Conservation (phyloP, 257 asterid genomes). For the Lycium ferocissimum region DNA sequence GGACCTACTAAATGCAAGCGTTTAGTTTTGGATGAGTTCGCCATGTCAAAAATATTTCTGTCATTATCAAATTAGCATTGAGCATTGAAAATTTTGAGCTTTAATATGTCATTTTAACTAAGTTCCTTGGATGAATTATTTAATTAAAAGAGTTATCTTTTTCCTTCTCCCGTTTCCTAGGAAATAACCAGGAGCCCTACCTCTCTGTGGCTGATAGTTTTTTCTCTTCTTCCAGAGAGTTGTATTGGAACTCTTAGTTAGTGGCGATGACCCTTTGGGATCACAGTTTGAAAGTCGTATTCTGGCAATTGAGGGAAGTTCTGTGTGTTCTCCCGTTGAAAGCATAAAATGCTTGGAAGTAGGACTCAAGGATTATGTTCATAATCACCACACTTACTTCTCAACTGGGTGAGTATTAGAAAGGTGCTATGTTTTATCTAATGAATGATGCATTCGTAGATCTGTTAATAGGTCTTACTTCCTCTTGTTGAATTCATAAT, state of each 20-base stretch:
- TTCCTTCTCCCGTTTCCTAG: conserved; percentile 18
- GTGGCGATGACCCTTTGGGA: conserved; percentile 46
- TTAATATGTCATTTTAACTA: no score
- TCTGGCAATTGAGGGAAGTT: conserved; percentile 52
- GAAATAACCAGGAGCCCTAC: conserved; percentile 26
- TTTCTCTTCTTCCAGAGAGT: conserved; percentile 57
- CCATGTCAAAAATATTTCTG: no score
- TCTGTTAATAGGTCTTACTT: conserved; percentile 12
- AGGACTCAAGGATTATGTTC: conserved; percentile 70
- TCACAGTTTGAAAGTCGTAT: conserved; percentile 43
- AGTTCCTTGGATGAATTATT: no score
- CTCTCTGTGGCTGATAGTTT: conserved; percentile 38
- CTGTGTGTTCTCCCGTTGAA: conserved; percentile 43
- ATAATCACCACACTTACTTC: conserved; percentile 65
- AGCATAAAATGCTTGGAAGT: conserved; percentile 58
- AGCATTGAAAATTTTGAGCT: no score
- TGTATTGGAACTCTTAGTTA: conserved; percentile 69
- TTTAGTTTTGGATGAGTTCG: no score
- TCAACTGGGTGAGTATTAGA: conserved; percentile 55
- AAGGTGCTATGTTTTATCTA: conserved; percentile 30
- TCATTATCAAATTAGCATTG: no score
- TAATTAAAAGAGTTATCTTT: not conserved
- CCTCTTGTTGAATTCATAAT: not conserved
- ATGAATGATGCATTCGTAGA: not conserved
- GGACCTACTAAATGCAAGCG: not conserved